Evolutionary conservation across 1,139 yeast species (phyloP), one percentile per base, ranked within the genome.

Genomic region (Scheffersomyces segobiensis): DNA sequence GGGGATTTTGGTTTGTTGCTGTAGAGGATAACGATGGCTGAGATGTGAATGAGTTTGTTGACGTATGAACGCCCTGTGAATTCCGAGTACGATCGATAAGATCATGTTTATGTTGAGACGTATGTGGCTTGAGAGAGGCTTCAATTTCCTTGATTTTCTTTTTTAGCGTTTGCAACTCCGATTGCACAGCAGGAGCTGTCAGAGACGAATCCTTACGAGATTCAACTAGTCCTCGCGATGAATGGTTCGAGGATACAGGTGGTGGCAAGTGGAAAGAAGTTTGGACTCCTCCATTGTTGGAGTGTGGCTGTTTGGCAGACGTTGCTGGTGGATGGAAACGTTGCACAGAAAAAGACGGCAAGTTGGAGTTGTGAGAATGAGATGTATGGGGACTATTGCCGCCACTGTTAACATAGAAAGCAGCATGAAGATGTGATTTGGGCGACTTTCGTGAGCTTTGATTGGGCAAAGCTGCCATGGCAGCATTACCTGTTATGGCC

Each of bases 81-180:
- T 26, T 39, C 7, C 19, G 42, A 10, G 26, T 39, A 21, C 26
- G 32, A 22, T 55, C n/a, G 2, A 24, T 10, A 24, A 24, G 32
- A 24, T 24, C 8, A 10, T 24, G 32, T 6, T 6, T 24, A 24
- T 24, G 32, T 4, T 24, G 32, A 7, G 32, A 24, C 8, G 32
- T 6, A 7, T 24, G 47, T 53, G 32, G 53, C 52, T 21, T 72
- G 50, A 76, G 70, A 0, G 82, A 75, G 2, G 79, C 79, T 61
- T 81, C 85, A 8, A 81, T 72, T 60, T 76, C 76, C 55, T 72
- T 75, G 51, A 82, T 79, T 59, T 79, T 79, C 10, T 73, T 72
- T 56, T 77, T 77, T 50, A 82, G 66, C 14, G 68, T 59, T 20
- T 78, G 80, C 50, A 71, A 53, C 49, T 62, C 63, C 5, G 60